Percentiles rank a stretch among this genome's conserved stretches.
Conservation (phyloP, 345 rosid species). For the Hibiscus mutabilis region DNA sequence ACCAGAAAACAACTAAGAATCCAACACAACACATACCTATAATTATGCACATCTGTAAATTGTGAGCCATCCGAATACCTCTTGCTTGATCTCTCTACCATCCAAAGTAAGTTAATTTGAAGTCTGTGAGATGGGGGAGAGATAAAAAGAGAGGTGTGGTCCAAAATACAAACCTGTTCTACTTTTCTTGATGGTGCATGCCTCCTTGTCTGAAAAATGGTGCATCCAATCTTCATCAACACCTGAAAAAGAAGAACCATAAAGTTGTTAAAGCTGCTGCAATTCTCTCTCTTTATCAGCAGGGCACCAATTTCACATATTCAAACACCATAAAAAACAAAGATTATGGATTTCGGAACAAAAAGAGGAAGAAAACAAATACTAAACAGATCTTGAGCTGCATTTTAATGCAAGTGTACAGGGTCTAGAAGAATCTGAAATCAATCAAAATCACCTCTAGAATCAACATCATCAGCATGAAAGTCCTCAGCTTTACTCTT, state of each 20-base stretch:
- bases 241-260: not conserved
- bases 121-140: not conserved
- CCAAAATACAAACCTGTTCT: not conserved
- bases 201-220: not conserved
- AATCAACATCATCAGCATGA: conserved; percentile 67
- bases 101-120: not conserved
- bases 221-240: not conserved
- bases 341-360: not conserved
- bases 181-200: not conserved
- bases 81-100: not conserved
- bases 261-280: not conserved
- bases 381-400: not conserved
- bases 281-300: not conserved
- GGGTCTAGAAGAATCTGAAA: not conserved
- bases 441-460: conserved; percentile 43
- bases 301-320: not conserved
- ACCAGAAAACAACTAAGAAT: not conserved
- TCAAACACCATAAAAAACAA: not conserved
- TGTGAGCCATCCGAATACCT: not conserved
- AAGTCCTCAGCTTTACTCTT: conserved; percentile 81
- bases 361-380: not conserved
- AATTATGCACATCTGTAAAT: not conserved
- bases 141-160: not conserved
- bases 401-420: not conserved
- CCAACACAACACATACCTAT: not conserved